phyloP scores from a whole-genome alignment of 1,284 basidiomycete genomes.

The Puccinia triticina region DNA sequence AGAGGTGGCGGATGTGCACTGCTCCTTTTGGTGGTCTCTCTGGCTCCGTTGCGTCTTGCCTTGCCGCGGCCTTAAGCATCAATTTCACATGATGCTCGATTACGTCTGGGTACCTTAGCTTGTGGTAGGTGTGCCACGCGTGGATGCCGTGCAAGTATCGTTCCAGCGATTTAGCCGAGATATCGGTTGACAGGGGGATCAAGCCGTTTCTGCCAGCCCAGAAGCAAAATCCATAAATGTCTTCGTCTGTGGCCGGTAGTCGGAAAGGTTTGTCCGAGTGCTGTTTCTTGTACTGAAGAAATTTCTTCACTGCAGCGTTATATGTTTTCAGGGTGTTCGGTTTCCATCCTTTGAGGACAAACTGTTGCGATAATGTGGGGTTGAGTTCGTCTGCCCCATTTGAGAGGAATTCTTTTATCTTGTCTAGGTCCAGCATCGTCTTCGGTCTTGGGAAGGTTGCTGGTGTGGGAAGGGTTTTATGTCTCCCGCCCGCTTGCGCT shows the following conservation, averaged over 20 bases:
- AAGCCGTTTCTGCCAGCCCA: neutral
- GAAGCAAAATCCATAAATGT: neutral
- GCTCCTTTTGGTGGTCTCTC: neutral
- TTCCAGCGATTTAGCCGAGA: neutral
- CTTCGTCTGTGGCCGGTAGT: neutral
- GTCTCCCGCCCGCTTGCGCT: no score
- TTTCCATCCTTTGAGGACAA: neutral
- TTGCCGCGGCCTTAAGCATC: neutral
- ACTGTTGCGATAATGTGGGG: neutral
- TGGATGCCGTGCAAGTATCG: neutral
- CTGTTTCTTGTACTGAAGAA: neutral
- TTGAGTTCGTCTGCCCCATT: no score
- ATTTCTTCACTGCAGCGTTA: slow-evolving; percentile 3
- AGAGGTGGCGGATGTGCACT: neutral
- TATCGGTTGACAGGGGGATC: neutral
- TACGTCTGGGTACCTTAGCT: neutral
- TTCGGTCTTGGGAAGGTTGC: no score
- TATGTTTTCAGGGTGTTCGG: neutral
- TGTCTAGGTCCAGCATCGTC: neutral
- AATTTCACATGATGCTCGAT: neutral
- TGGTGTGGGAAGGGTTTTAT: no score
- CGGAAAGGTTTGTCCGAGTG: neutral
- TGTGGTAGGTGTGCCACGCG: no score
- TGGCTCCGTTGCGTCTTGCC: neutral
- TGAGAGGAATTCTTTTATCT: neutral